A percentile compares a stretch with the other conserved stretches of the same genome.
Evolutionary conservation across 2,329 filamentous ascomycete species (phyloP).

Genomic region (Alternaria incomplexa): DNA sequence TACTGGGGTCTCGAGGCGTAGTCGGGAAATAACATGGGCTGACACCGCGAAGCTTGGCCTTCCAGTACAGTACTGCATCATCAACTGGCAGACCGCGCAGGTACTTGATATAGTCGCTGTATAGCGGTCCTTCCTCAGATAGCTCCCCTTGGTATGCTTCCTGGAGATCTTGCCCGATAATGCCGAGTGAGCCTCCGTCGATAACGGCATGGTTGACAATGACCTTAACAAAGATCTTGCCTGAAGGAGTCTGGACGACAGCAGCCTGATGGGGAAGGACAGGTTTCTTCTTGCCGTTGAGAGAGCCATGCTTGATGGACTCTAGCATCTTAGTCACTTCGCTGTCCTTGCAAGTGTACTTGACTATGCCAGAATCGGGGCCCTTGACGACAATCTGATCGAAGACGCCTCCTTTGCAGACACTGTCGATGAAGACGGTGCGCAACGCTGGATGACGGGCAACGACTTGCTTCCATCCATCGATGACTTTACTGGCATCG

Average conservation of each 20-base stretch:
- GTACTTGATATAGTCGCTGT: constrained; percentile 47
- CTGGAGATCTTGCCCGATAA: constrained; percentile 40
- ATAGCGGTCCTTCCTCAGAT: constrained; percentile 33
- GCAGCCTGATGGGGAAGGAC: constrained; percentile 42
- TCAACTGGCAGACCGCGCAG: constrained; percentile 26
- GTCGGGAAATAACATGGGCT: constrained; percentile 44
- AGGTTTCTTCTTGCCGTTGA: constrained; percentile 40
- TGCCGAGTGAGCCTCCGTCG: constrained; percentile 40
- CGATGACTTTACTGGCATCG: constrained; percentile 28
- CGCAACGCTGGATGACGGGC: constrained; percentile 41
- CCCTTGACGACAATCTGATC: constrained; percentile 43
- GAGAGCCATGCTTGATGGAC: constrained; percentile 31
- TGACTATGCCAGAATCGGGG: constrained; percentile 31
- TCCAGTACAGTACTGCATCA: constrained; percentile 40
- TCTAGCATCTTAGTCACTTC: constrained; percentile 30
- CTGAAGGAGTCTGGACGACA: constrained; percentile 34
- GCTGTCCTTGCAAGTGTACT: constrained; percentile 28
- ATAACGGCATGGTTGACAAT: constrained; percentile 46
- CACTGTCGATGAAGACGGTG: constrained; percentile 43
- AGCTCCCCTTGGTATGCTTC: constrained; percentile 38
- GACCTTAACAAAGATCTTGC: constrained; percentile 40
- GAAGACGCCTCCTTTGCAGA: constrained; percentile 44
- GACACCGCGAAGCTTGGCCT: constrained; percentile 35
- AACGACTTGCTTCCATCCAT: constrained; percentile 42
- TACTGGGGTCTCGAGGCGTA: constrained; percentile 25